phyloP scores from a whole-genome alignment of 257 asterid species.

The Penstemon newberryi region DNA sequence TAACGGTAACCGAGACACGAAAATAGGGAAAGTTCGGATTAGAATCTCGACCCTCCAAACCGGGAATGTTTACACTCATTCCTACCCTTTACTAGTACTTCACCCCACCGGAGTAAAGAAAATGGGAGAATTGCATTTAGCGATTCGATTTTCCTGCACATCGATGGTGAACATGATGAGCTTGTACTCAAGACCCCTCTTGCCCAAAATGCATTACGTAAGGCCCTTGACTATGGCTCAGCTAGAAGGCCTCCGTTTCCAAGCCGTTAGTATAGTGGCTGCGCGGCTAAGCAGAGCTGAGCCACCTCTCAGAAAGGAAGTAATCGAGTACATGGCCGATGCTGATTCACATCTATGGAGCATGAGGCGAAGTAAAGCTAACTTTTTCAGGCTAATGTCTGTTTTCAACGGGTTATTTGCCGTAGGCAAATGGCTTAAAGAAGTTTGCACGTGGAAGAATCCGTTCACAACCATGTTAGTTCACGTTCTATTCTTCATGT shows the following conservation, averaged over 20 bases:
- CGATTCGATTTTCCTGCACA: constrained; percentile 77
- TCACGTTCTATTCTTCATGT: constrained; percentile 73
- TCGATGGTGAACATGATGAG: constrained; percentile 65
- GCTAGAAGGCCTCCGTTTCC: constrained; percentile 72
- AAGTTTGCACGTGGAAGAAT: constrained; percentile 76
- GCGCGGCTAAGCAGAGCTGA: constrained; percentile 78
- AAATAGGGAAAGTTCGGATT: constrained; percentile 80
- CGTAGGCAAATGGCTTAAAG: constrained; percentile 71
- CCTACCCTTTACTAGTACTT: constrained; percentile 80
- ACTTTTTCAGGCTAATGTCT: constrained; percentile 67
- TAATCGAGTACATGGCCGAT: constrained; percentile 77
- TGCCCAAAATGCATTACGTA: constrained; percentile 91
- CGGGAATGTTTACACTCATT: constrained; percentile 71
- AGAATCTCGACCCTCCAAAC: constrained; percentile 90
- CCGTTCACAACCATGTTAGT: constrained; percentile 71
- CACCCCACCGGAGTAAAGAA: constrained; percentile 86
- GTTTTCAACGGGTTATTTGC: constrained; percentile 58
- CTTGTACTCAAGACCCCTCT: constrained; percentile 62
- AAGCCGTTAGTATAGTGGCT: constrained; percentile 78
- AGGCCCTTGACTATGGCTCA: constrained; percentile 61
- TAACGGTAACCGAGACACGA: constrained; percentile 50
- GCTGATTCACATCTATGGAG: constrained; percentile 90
- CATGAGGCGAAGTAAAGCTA: constrained; percentile 94
- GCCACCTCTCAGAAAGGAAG: constrained; percentile 84
- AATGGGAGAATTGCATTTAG: constrained; percentile 93